Evolutionary conservation across 129 eudicot species (phyloP), one percentile per base, ranked within the genome.

Genomic region (Lactuca sativa): DNA sequence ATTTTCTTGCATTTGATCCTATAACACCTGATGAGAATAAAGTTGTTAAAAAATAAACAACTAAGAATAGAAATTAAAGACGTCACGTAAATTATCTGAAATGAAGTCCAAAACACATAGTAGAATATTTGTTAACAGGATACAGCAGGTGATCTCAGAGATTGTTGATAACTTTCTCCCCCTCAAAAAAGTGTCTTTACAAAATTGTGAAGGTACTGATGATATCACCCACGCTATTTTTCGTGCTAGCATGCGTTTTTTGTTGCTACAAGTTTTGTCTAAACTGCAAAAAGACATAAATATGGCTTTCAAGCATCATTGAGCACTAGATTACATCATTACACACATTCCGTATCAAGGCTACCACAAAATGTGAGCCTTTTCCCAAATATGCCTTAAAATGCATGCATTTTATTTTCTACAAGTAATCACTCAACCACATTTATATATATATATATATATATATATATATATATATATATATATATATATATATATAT

Each of bases 251-350:
- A 74, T 64, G 78, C 51, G 18, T 64, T 18, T 65, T 64, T 43
- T 10, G 13, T 74, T 74, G 63, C 72, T 66, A 64, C 78, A 64
- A 74, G 72, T 65, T 74, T 74, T 44, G 72, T 43, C 52, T 31
- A 55, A 64, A 65, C 64, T 16, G 59, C 14, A 74, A 64, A 47
- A 74, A 17, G 72, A 66, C 66, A 32, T 57, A 64, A 33, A 17
- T 9, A 6, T 4, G 44, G 71, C 56, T 74, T 74, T 64, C 37
- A 74, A 30, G 71, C 58, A 66, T 62, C 64, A 40, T 6, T 41
- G 56, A 55, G 52, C 52, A 47, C 52, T 47, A 47, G 52, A 47
- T 47, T 47, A 25, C 30, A 25, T 25, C 30, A 25, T 25, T 25
- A 47, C 52, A 47, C 52, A 47, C 52, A 11, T 47, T 47, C 52